Evolutionary conservation across 805 yeast species (phyloP).

Genomic region (Cyberlindnera americana): DNA sequence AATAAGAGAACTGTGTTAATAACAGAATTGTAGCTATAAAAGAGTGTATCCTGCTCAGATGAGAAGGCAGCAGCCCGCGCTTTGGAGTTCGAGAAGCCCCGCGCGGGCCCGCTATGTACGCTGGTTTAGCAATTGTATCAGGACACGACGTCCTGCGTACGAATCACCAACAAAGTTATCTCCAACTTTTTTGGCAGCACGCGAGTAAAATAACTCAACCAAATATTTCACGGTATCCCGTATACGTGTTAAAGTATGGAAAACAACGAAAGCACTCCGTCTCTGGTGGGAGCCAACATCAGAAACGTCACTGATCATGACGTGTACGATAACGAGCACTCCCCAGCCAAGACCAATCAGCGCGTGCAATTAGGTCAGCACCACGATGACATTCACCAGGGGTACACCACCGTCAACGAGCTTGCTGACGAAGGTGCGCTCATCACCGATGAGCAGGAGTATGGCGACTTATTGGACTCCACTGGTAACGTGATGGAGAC

Average conservation of each 20-base stretch:
- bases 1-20: too few species aligned
- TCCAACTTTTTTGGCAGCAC: not conserved
- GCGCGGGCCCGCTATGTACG: not conserved
- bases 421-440: slow-evolving; percentile 47
- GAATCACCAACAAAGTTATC: too few species aligned
- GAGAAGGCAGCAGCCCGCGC: slow-evolving; percentile 1
- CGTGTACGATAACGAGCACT: slow-evolving; percentile 12
- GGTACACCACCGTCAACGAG: slow-evolving; percentile 32
- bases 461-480: slow-evolving; percentile 49
- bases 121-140: slow-evolving; percentile 1
- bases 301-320: slow-evolving; percentile 20
- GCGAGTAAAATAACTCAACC: not conserved
- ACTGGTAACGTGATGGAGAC: slow-evolving; percentile 45
- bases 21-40: too few species aligned
- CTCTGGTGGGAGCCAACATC: slow-evolving; percentile 25
- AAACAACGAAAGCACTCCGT: slow-evolving; percentile 17
- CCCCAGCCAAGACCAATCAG: slow-evolving; percentile 17
- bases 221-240: not conserved
- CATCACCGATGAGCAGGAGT: slow-evolving; percentile 51
- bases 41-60: too few species aligned
- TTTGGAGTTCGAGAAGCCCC: too few species aligned
- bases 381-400: slow-evolving; percentile 7
- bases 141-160: not conserved
- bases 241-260: slow-evolving; percentile 3
- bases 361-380: slow-evolving; percentile 1